Conservation (phyloP, 2,329 filamentous ascomycete species). For the Alternaria angustiovoidea region DNA sequence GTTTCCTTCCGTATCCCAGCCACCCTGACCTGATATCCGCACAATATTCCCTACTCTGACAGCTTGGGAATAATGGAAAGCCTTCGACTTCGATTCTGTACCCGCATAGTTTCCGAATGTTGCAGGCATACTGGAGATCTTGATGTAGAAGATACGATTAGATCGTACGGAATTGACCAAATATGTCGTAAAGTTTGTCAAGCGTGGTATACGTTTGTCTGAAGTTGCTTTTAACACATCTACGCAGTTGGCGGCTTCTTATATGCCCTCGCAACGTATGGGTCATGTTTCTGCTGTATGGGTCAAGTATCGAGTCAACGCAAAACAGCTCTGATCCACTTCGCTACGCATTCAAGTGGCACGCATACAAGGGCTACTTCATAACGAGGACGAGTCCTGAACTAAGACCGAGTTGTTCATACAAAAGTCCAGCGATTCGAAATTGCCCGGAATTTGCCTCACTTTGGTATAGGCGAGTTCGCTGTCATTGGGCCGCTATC, state of each 20-base stretch:
- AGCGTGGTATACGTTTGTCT: neutral
- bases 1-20: slow-evolving; percentile 19
- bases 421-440: neutral
- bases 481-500: neutral
- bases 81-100: slow-evolving; percentile 15
- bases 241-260: neutral
- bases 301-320: neutral
- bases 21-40: slow-evolving; percentile 24
- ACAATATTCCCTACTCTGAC: slow-evolving; percentile 20
- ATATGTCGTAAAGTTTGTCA: neutral
- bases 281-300: neutral
- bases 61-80: slow-evolving; percentile 22
- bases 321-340: neutral
- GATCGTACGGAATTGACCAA: neutral
- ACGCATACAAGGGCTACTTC: neutral
- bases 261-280: neutral
- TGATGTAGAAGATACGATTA: neutral
- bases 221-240: neutral
- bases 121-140: neutral
- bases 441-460: neutral
- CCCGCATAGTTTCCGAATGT: slow-evolving; percentile 14
- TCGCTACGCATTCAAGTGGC: neutral
- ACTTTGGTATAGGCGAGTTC: neutral
- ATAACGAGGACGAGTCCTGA: neutral
- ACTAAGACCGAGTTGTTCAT: neutral